phyloP scores from a whole-genome alignment of 2,329 filamentous ascomycete species.

The Fusarium sp. region DNA sequence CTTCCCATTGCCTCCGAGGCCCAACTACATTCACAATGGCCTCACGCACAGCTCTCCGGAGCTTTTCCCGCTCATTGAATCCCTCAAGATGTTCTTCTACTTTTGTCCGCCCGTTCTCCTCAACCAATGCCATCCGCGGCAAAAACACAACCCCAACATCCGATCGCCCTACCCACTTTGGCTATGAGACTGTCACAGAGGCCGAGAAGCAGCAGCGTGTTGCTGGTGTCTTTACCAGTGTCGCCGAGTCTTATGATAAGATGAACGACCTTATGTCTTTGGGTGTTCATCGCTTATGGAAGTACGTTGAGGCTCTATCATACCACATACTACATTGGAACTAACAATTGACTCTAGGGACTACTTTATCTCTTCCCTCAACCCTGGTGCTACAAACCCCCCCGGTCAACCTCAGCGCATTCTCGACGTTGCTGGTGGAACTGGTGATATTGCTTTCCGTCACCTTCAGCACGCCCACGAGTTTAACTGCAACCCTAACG shows the following conservation, averaged over 20 bases:
- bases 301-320: slow-evolving; percentile 56
- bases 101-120: slow-evolving; percentile 45
- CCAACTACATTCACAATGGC: slow-evolving; percentile 41
- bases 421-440: slow-evolving; percentile 96
- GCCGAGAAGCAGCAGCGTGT: slow-evolving; percentile 79
- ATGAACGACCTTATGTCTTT: slow-evolving; percentile 99
- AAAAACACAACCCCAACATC: slow-evolving; percentile 47
- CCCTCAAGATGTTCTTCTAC: slow-evolving; percentile 22
- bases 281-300: slow-evolving; percentile 96
- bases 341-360: slow-evolving; percentile 62
- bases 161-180: slow-evolving; percentile 84
- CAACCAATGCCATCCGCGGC: slow-evolving; percentile 42
- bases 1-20: slow-evolving; percentile 17
- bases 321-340: not conserved
- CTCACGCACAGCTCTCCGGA: slow-evolving; percentile 46
- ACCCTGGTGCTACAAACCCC: slow-evolving; percentile 75
- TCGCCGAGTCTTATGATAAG: slow-evolving; percentile 92
- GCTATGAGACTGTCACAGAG: slow-evolving; percentile 86
- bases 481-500: slow-evolving; percentile 78
- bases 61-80: slow-evolving; percentile 41
- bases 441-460: slow-evolving; percentile 97
- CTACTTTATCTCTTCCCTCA: slow-evolving; percentile 91
- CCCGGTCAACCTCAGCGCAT: slow-evolving; percentile 70
- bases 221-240: slow-evolving; percentile 91
- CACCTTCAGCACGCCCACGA: slow-evolving; percentile 90